phyloP scores from a whole-genome alignment of 495 filamentous ascomycete genomes.

The Aspergillus conjunctus region DNA sequence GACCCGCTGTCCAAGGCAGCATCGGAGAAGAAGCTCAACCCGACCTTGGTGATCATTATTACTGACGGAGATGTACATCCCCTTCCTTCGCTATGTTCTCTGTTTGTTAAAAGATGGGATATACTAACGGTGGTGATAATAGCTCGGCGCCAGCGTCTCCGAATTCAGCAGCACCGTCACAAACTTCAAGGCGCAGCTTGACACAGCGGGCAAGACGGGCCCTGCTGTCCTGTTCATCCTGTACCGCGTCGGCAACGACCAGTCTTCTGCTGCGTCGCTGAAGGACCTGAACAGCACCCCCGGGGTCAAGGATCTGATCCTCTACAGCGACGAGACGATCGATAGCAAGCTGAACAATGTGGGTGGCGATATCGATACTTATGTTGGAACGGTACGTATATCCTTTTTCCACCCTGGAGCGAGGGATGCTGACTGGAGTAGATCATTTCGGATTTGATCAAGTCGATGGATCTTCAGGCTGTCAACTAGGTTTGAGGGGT shows the following conservation, averaged over 20 bases:
- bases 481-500: too few relatives aligned
- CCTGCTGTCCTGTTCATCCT: not conserved
- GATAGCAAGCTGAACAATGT: not conserved
- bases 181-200: not conserved
- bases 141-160: slow-evolving; percentile 1
- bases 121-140: not conserved
- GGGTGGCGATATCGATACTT: slow-evolving; percentile 1
- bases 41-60: not conserved
- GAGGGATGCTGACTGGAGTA: not conserved
- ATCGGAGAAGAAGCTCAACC: not conserved
- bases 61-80: slow-evolving; percentile 5
- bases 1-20: not conserved
- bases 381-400: slow-evolving; percentile 3
- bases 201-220: not conserved
- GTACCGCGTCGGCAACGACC: slow-evolving; percentile 5
- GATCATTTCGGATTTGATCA: slow-evolving; percentile 2
- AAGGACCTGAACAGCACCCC: not conserved
- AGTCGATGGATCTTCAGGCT: slow-evolving; percentile 5
- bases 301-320: not conserved
- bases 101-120: too few relatives aligned
- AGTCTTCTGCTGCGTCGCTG: not conserved
- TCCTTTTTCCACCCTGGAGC: not conserved
- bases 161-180: slow-evolving; percentile 4
- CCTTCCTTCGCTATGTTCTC: too few relatives aligned
- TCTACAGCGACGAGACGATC: slow-evolving; percentile 1